These are phyloP conservation scores for Backusella morwellensis DNA, from an alignment of 192 early-diverging fungal species.

Conservation along the genomic window DNA sequence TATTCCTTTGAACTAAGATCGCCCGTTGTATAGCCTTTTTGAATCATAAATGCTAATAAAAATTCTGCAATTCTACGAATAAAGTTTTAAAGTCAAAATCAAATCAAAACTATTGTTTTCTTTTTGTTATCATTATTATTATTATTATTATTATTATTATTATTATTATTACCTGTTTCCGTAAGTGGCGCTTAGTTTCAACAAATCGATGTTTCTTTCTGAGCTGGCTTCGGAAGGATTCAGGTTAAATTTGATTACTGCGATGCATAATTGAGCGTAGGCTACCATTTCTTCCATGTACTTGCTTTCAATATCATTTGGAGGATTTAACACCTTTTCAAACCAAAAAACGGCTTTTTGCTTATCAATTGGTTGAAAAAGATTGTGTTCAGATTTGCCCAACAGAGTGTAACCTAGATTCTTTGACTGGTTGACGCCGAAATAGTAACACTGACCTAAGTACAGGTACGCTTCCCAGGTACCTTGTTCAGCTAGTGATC, in stretches of 20 bases:
- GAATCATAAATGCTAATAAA: conserved; percentile 1
- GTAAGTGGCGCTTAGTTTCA: conserved; percentile 30
- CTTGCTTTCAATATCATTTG: background rate
- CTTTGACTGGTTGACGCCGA: conserved; percentile 19
- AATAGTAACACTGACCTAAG: conserved; percentile 28
- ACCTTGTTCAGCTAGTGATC: conserved; percentile 17
- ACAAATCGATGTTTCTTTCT: conserved; percentile 16
- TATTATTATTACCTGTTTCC: conserved; percentile 31
- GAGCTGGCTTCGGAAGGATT: conserved; percentile 12
- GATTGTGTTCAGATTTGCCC: background rate
- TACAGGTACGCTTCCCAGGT: conserved; percentile 30
- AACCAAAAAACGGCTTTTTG: conserved; percentile 27
- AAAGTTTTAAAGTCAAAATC: background rate
- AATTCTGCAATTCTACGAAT: conserved; percentile 4
- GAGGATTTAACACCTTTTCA: background rate
- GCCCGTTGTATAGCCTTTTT: conserved; percentile 22
- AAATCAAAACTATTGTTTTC: background rate
- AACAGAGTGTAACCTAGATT: background rate
- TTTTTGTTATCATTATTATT: conserved; percentile 10
- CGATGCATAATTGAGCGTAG: conserved; percentile 30
- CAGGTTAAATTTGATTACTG: conserved; percentile 14
- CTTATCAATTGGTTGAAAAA: conserved; percentile 23
- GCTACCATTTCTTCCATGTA: background rate
- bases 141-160: conserved; percentile 17
- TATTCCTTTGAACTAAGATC: conserved; percentile 19